Conservation (phyloP, 1,139 yeast species). For the Saccharomyces hybrid region DNA sequence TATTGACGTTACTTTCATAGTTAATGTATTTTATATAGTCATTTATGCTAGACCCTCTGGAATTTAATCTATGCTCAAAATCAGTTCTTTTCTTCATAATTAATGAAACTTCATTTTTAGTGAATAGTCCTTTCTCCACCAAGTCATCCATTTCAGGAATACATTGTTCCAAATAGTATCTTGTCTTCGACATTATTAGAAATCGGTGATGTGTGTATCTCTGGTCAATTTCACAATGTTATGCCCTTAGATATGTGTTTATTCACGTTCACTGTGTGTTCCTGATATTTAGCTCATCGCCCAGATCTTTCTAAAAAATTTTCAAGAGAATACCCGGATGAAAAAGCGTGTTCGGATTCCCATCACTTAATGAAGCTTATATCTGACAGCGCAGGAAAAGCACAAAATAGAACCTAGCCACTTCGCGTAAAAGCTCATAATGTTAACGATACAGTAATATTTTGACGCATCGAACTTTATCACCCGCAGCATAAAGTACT, state of each 20-base stretch:
- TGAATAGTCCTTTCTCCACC: conserved; percentile 70
- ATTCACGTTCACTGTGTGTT: not conserved
- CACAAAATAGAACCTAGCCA: no score
- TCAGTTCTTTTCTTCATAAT: conserved; percentile 93
- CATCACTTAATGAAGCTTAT: not conserved
- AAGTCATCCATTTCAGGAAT: conserved; percentile 93
- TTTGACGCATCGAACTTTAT: no score
- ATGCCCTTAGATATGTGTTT: not conserved
- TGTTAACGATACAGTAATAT: no score
- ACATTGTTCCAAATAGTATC: conserved; percentile 72
- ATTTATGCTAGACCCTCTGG: conserved; percentile 70
- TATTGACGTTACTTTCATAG: conserved; percentile 76
- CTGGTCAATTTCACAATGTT: not conserved
- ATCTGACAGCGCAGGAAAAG: no score
- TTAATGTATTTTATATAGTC: conserved; percentile 77
- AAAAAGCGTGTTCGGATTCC: not conserved
- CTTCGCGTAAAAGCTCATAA: no score
- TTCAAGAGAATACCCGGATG: not conserved
- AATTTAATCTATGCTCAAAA: conserved; percentile 83
- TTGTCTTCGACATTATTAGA: conserved; percentile 44
- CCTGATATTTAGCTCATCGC: not conserved
- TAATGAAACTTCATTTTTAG: conserved; percentile 67
- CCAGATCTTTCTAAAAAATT: not conserved
- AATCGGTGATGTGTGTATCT: not conserved
- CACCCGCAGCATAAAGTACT: no score